Base-by-base conservation (phyloP, 2,329 filamentous ascomycete species). In the Ophiostoma novo-ulmi region DNA sequence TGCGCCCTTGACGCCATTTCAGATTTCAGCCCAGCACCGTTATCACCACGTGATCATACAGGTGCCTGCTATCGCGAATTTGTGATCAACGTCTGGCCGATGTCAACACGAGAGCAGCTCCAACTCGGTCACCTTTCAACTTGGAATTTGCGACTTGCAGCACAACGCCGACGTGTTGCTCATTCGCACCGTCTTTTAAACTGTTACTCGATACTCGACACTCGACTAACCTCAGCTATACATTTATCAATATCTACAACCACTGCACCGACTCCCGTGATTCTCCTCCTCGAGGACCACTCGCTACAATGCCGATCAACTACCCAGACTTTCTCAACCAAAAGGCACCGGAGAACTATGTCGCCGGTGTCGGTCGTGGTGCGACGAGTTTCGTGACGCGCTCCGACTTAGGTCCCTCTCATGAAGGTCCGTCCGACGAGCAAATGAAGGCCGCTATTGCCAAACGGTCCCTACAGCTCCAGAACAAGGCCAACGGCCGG, bases 361-460 rank as follows among this genome's bases (percentile, higher is more conserved):
- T 99, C 74, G 95, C 95, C 74, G 95, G 95, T 87, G 89, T 99
- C 74, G 95, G 95, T 81, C 91, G 96, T 85, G 95, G 95, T 82
- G 96, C 96, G 31, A 99, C 95, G 8, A 95, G 96, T 72, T 99
- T 99, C 82, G 98, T 95, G 20, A 99, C 95, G 58, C 89, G 96
- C 77, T 98, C 94, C 71, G 95, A 99, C 85, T 85, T 99, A 71
- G 95, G 96, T 71, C 95, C 96, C 68, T 94, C 94, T 72, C 88
- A 94, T 76, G 94, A 97, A 82, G 95, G 95, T 20, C 95, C 95
- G 67, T 97, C 92, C 73, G 94, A 97, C 77, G 95, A 99, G 71
- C 94, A 98, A 81, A 97, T 99, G 82, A 97, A 98, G 80, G 95
- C 97, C 80, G 94, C 93, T 73, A 90, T 99, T 75, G 94, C 94